Evolutionary conservation across 768 basidiomycete genomes (phyloP).

Genomic region (Strobilomyces dryophilus): DNA sequence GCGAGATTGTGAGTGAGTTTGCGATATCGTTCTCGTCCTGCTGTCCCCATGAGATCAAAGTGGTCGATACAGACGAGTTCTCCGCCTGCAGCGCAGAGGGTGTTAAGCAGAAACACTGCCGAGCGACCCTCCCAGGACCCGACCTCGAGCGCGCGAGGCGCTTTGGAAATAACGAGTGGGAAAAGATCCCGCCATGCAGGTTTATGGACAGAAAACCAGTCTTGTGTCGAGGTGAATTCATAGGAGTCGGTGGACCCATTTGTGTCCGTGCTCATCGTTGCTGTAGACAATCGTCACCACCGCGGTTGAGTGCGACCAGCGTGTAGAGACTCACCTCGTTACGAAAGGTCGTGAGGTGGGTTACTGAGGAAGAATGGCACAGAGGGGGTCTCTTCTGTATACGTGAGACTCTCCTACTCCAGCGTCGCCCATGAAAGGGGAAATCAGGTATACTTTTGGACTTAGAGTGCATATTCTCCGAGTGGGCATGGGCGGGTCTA

Average conservation of each 20-base stretch:
- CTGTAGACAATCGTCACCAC: slow-evolving; percentile 7
- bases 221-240: slow-evolving; percentile 49
- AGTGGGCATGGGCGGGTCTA: background rate
- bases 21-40: slow-evolving; percentile 41
- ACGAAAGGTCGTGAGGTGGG: background rate
- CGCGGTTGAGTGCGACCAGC: background rate
- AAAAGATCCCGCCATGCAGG: slow-evolving; percentile 42
- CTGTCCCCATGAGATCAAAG: slow-evolving; percentile 49
- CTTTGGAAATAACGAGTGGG: slow-evolving; percentile 31
- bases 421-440: background rate
- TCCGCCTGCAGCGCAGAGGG: slow-evolving; percentile 41
- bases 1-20: slow-evolving; percentile 46
- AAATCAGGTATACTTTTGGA: slow-evolving; percentile 4
- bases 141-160: slow-evolving; percentile 51
- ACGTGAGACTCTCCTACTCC: slow-evolving; percentile 11
- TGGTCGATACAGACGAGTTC: slow-evolving; percentile 56
- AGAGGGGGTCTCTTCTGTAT: slow-evolving; percentile 5
- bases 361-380: background rate
- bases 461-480: background rate
- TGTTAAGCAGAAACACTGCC: slow-evolving; percentile 49
- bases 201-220: slow-evolving; percentile 51
- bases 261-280: slow-evolving; percentile 10
- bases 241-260: slow-evolving; percentile 19
- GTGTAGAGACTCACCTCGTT: slow-evolving; percentile 1
- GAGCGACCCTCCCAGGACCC: slow-evolving; percentile 66